These are phyloP conservation scores for Aureobasidium sp. DNA, from an alignment of 2,329 filamentous ascomycete species.

Conservation along the genomic window DNA sequence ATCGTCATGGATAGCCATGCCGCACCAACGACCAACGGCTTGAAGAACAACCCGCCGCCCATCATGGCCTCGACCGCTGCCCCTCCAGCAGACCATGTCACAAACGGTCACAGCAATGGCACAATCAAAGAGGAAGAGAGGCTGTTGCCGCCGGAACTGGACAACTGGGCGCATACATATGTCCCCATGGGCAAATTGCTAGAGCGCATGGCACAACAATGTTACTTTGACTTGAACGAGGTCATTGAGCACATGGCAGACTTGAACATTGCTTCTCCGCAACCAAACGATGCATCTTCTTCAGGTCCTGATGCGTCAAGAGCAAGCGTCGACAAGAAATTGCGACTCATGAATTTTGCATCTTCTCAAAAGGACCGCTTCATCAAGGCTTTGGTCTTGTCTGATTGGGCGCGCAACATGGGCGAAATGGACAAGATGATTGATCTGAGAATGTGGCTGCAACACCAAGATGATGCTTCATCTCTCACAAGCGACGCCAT, in stretches of 20 bases:
- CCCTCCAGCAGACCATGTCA: constrained; percentile 19
- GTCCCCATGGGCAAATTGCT: constrained; percentile 69
- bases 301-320: constrained; percentile 50
- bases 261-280: constrained; percentile 27
- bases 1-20: constrained; percentile 42
- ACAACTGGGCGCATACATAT: constrained; percentile 67
- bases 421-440: constrained; percentile 79
- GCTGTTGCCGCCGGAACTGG: constrained; percentile 43
- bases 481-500: constrained; percentile 24
- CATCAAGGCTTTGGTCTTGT: constrained; percentile 85
- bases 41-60: constrained; percentile 23
- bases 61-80: constrained; percentile 20
- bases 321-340: constrained; percentile 71
- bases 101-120: constrained; percentile 15
- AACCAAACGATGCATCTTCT: constrained; percentile 35
- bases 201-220: constrained; percentile 71
- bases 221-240: constrained; percentile 69
- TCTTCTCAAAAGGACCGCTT: constrained; percentile 77
- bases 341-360: constrained; percentile 66
- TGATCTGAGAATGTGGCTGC: constrained; percentile 71
- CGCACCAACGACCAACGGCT: constrained; percentile 31
- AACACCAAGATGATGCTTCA: constrained; percentile 35
- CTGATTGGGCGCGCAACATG: constrained; percentile 79
- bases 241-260: constrained; percentile 65
- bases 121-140: constrained; percentile 7